A percentile compares a stretch with the other conserved stretches of the same genome.
Conservation (phyloP, 805 yeast genomes). For the Yamadazyma sp. region DNA sequence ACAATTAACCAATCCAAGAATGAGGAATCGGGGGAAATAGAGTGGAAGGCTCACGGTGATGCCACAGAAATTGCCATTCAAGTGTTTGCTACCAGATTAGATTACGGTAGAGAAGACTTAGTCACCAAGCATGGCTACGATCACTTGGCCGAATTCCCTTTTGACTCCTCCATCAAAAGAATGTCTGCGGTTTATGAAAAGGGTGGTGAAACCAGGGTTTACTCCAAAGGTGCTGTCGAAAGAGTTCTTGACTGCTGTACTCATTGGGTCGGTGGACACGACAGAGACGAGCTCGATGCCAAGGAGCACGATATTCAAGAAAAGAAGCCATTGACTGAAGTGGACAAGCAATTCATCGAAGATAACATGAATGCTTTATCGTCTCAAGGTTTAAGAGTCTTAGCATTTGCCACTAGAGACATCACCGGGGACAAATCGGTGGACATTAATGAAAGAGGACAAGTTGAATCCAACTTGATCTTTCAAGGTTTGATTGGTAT, state of each 20-base stretch:
- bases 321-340: conserved; percentile 35
- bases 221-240: conserved; percentile 78
- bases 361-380: conserved; percentile 59
- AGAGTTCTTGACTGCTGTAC: conserved; percentile 58
- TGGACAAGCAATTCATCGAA: conserved; percentile 45
- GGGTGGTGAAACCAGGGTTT: conserved; percentile 29
- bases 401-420: conserved; percentile 61
- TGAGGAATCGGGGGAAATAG: conserved; percentile 28
- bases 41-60: conserved; percentile 60
- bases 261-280: conserved; percentile 49
- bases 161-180: conserved; percentile 71
- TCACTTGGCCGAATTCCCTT: conserved; percentile 68
- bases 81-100: conserved; percentile 65
- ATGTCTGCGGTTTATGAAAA: conserved; percentile 61
- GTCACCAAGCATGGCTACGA: conserved; percentile 31
- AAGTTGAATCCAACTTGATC: conserved; percentile 52
- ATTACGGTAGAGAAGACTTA: conserved; percentile 47
- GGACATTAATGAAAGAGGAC: conserved; percentile 28
- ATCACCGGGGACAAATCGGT: conserved; percentile 17
- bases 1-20: conserved; percentile 33
- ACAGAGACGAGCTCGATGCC: conserved; percentile 23
- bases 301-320: conserved; percentile 18
- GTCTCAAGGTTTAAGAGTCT: conserved; percentile 65
- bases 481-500: conserved; percentile 74
- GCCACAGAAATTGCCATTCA: conserved; percentile 90